Conservation (phyloP, 2,329 filamentous ascomycete genomes). For the Aspergillus nomiae region DNA sequence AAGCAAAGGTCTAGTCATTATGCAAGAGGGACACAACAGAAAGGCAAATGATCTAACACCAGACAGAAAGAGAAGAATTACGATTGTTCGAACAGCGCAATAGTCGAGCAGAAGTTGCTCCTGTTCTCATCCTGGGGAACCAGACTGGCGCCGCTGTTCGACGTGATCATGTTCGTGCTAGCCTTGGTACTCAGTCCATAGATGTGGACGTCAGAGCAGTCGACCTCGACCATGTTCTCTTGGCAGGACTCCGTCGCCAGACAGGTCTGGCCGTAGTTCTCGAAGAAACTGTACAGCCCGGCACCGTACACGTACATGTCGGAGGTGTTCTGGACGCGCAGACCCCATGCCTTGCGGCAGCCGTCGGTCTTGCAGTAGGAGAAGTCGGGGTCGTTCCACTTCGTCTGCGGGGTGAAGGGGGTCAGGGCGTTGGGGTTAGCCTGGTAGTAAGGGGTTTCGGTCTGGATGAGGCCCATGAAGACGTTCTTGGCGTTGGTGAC, state of each 20-base stretch:
- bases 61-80: neutral
- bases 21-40: neutral
- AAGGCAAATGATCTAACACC: neutral
- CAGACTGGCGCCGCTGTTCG: constrained; percentile 34
- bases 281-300: constrained; percentile 80
- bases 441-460: constrained; percentile 85
- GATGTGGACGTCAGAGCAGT: constrained; percentile 64
- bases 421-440: constrained; percentile 73
- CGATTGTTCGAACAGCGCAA: constrained; percentile 45
- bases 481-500: constrained; percentile 74
- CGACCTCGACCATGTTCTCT: constrained; percentile 73
- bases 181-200: constrained; percentile 76
- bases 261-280: constrained; percentile 76
- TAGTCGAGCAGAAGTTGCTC: constrained; percentile 47
- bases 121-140: constrained; percentile 44
- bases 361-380: constrained; percentile 55
- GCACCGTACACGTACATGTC: constrained; percentile 71
- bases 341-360: constrained; percentile 76
- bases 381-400: constrained; percentile 65
- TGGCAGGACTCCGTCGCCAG: constrained; percentile 70
- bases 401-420: constrained; percentile 38
- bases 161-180: constrained; percentile 70
- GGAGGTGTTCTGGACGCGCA: constrained; percentile 68
- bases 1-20: neutral
- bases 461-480: constrained; percentile 82